Evolutionary conservation across 2,329 filamentous ascomycete genomes (phyloP).

Genomic region (Nothophoma quercina): DNA sequence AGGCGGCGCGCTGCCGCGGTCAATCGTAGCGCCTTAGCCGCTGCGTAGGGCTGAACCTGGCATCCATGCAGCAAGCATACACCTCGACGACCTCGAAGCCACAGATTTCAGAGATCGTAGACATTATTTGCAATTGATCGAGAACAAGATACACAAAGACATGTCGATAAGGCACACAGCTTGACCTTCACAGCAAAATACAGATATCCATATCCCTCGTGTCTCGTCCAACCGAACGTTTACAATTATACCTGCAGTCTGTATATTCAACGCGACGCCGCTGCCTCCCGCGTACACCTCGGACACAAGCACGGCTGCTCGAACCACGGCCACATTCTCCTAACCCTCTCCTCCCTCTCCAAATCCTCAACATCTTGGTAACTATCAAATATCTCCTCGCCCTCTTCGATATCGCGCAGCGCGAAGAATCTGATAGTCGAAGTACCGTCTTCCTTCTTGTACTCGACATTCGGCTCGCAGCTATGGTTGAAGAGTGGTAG

Average conservation of each 20-base stretch:
- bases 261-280: background rate
- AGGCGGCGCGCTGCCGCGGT: conserved; percentile 6
- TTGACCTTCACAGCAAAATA: too few relatives aligned
- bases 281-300: conserved; percentile 15
- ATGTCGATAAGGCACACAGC: too few relatives aligned
- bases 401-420: conserved; percentile 1
- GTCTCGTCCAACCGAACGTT: too few relatives aligned
- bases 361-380: conserved; percentile 18
- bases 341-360: conserved; percentile 6
- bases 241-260: background rate
- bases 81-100: too few relatives aligned
- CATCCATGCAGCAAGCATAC: too few relatives aligned
- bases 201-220: too few relatives aligned
- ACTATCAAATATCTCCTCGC: conserved; percentile 25
- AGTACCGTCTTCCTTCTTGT: conserved; percentile 17
- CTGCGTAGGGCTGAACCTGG: conserved; percentile 7
- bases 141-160: too few relatives aligned
- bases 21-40: conserved; percentile 10
- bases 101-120: too few relatives aligned
- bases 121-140: too few relatives aligned
- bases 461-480: conserved; percentile 40
- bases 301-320: conserved; percentile 20
- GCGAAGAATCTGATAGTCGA: conserved; percentile 23
- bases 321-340: conserved; percentile 26
- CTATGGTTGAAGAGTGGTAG: conserved; percentile 47